These are phyloP conservation scores for Trichosporon sp. DNA, from an alignment of 1,284 basidiomycete species.

Conservation along the genomic window DNA sequence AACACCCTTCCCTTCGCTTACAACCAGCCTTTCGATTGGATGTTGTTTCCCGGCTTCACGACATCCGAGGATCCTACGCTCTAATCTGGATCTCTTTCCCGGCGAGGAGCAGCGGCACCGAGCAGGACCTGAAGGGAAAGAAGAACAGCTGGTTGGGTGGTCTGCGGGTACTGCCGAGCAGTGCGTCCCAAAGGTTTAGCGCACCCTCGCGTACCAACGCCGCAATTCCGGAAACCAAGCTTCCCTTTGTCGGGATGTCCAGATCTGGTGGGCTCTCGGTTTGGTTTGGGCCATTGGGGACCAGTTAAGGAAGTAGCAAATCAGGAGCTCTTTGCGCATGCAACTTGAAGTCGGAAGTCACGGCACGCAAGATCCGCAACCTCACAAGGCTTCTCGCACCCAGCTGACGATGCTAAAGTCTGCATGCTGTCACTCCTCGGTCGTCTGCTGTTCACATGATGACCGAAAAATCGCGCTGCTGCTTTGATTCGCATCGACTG, in stretches of 20 bases:
- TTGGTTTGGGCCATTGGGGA: not conserved
- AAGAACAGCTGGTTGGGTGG: not conserved
- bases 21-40: not conserved
- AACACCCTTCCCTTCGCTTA: not conserved
- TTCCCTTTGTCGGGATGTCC: not conserved
- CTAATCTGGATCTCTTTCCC: not conserved
- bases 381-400: not conserved
- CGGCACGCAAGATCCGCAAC: not conserved
- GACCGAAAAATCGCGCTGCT: not conserved
- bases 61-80: not conserved
- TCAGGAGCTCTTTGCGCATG: not conserved
- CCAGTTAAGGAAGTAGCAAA: too few species aligned
- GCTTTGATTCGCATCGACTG: not conserved
- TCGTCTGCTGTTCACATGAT: conserved; percentile 2
- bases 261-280: not conserved
- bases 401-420: not conserved
- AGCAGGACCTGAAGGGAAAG: not conserved
- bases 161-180: not conserved
- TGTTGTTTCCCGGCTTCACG: not conserved
- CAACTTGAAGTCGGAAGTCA: not conserved
- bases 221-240: not conserved
- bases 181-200: not conserved
- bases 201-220: not conserved
- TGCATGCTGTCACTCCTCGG: conserved; percentile 1
- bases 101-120: not conserved